phyloP scores from a whole-genome alignment of 2,329 filamentous ascomycete genomes.

The Daldinia eschscholtzii region DNA sequence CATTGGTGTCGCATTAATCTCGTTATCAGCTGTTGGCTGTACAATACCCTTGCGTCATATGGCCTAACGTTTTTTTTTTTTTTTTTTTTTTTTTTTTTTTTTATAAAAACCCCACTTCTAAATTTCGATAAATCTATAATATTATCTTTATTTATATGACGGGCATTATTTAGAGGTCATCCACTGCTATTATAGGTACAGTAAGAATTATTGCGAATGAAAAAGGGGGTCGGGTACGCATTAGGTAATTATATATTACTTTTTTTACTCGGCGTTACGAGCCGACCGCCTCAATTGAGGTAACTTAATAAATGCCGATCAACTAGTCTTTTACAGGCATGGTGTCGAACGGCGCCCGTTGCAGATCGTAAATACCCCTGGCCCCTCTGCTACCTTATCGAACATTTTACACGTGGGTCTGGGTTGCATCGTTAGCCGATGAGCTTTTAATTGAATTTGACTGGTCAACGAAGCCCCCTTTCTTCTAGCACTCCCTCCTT shows the following conservation, averaged over 20 bases:
- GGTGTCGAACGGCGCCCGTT: constrained; percentile 33
- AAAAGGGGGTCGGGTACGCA: not conserved
- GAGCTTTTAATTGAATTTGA: constrained; percentile 3
- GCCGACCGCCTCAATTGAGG: constrained; percentile 13
- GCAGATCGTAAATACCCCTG: constrained; percentile 34
- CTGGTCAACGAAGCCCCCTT: constrained; percentile 20
- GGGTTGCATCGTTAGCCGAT: constrained; percentile 14
- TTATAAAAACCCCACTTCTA: too few species aligned
- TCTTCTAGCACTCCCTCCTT: constrained; percentile 10
- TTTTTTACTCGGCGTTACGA: not conserved
- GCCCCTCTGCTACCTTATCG: constrained; percentile 32
- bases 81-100: too few species aligned
- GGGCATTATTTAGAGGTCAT: too few species aligned
- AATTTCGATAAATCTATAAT: too few species aligned
- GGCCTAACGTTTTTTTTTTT: too few species aligned
- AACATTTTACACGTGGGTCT: constrained; percentile 14
- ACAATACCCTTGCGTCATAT: too few species aligned
- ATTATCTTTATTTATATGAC: too few species aligned
- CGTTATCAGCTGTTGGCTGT: too few species aligned
- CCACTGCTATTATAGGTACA: not conserved
- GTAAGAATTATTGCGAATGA: not conserved
- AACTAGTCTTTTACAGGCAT: constrained; percentile 33
- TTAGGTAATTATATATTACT: not conserved
- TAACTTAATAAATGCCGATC: constrained; percentile 31
- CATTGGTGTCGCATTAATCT: too few species aligned